Evolutionary conservation across 2,329 filamentous ascomycete species (phyloP).

Genomic region (Fusarium sp.): DNA sequence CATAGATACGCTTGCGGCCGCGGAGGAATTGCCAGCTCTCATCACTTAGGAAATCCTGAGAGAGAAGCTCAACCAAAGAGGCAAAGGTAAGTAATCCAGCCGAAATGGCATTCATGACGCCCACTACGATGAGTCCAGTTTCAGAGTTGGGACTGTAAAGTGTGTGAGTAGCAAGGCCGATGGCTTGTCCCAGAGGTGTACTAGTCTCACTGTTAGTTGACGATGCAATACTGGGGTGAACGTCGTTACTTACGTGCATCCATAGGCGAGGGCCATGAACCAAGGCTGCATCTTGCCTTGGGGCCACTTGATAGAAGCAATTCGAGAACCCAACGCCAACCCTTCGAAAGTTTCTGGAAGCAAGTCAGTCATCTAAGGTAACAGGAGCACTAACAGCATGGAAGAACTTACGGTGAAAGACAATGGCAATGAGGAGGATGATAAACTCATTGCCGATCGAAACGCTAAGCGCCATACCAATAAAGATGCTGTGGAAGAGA

Average conservation of each 20-base stretch:
- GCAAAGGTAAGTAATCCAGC: slow-evolving; percentile 79
- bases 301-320: slow-evolving; percentile 65
- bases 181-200: slow-evolving; percentile 79
- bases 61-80: slow-evolving; percentile 76
- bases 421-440: slow-evolving; percentile 82
- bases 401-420: slow-evolving; percentile 70
- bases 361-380: slow-evolving; percentile 11
- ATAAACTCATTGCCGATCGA: slow-evolving; percentile 81
- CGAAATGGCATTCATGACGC: slow-evolving; percentile 80
- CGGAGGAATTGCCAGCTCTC: slow-evolving; percentile 70
- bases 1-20: slow-evolving; percentile 65
- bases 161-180: slow-evolving; percentile 76
- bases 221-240: neutral
- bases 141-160: slow-evolving; percentile 76
- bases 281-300: slow-evolving; percentile 61
- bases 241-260: slow-evolving; percentile 59
- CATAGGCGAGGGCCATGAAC: slow-evolving; percentile 69
- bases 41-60: slow-evolving; percentile 77
- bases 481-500: slow-evolving; percentile 73
- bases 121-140: slow-evolving; percentile 75
- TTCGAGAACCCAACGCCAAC: slow-evolving; percentile 73
- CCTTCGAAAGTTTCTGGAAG: slow-evolving; percentile 62
- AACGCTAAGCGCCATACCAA: slow-evolving; percentile 85
- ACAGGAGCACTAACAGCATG: accelerated
- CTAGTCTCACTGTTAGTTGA: slow-evolving; percentile 52